These are phyloP conservation scores for Magnusiomyces tetraspermus DNA, from an alignment of 1,139 yeast genomes.

Conservation along the genomic window DNA sequence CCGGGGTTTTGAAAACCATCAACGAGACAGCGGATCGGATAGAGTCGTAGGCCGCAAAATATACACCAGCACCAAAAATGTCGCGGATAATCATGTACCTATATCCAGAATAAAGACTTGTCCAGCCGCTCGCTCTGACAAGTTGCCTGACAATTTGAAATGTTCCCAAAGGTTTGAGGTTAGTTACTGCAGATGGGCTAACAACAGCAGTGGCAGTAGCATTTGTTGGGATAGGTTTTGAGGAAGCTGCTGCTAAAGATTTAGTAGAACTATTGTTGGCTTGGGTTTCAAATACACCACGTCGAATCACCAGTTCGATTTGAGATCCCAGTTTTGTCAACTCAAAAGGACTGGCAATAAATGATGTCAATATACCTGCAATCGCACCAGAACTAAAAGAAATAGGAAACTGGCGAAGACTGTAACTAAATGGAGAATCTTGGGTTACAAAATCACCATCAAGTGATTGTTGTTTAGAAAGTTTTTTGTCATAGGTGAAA, in stretches of 20 bases:
- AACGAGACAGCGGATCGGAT: constrained; percentile 37
- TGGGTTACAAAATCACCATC: not conserved
- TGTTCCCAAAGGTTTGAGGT: constrained; percentile 29
- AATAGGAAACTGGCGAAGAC: constrained; percentile 51
- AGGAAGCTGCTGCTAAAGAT: constrained; percentile 4
- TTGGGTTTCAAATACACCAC: constrained; percentile 31
- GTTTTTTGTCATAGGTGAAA: not conserved
- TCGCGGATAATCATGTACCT: constrained; percentile 58
- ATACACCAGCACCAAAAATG: constrained; percentile 60
- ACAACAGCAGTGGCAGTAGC: not conserved
- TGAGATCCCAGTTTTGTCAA: constrained; percentile 76
- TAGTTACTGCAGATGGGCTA: too few species aligned
- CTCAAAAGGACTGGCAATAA: constrained; percentile 79
- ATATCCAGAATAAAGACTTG: constrained; percentile 66
- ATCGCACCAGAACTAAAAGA: constrained; percentile 55
- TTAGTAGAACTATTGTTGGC: constrained; percentile 11
- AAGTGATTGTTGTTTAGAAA: not conserved
- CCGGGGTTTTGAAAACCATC: constrained; percentile 26
- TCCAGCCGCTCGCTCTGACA: constrained; percentile 46
- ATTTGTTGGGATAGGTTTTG: not conserved
- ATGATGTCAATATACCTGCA: constrained; percentile 57
- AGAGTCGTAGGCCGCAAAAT: constrained; percentile 68
- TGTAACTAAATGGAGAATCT: constrained; percentile 17
- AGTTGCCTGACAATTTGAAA: constrained; percentile 44
- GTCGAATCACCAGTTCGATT: constrained; percentile 41